These are phyloP conservation scores for Hypoxylon sp. DNA, from an alignment of 2,329 filamentous ascomycete genomes.

Conservation along the genomic window DNA sequence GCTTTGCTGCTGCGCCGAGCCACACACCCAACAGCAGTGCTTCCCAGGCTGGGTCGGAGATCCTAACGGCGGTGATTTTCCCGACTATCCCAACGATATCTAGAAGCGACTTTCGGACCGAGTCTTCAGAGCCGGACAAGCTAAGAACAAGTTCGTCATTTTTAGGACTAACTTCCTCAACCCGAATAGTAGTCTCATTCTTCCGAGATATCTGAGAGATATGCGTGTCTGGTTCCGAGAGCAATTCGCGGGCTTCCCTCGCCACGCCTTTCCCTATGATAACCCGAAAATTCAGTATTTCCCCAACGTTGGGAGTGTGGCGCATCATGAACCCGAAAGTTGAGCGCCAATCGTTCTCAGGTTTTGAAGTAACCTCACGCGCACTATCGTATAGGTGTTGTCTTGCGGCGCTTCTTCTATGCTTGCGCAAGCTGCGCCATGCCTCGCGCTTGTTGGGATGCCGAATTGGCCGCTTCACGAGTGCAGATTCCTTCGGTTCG, in stretches of 20 bases:
- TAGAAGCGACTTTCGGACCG: constrained; percentile 48
- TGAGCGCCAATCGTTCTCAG: constrained; percentile 38
- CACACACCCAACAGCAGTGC: constrained; percentile 40
- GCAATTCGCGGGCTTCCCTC: constrained; percentile 42
- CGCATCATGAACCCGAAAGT: constrained; percentile 49
- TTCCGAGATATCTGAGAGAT: constrained; percentile 47
- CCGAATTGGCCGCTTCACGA: constrained; percentile 35
- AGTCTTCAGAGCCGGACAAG: constrained; percentile 49
- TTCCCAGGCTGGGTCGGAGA: constrained; percentile 43
- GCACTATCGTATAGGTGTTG: constrained; percentile 43
- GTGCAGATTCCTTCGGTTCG: constrained; percentile 25
- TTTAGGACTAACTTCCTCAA: constrained; percentile 40
- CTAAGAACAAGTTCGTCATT: constrained; percentile 45
- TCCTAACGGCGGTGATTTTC: constrained; percentile 48
- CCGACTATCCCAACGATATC: constrained; percentile 50
- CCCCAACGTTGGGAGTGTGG: constrained; percentile 47
- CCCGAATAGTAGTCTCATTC: constrained; percentile 47
- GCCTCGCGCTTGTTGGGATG: constrained; percentile 39
- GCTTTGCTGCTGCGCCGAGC: constrained; percentile 19
- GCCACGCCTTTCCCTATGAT: constrained; percentile 48
- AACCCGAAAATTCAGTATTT: constrained; percentile 50
- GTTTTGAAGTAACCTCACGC: constrained; percentile 29
- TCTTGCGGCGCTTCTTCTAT: constrained; percentile 38
- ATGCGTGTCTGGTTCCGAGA: constrained; percentile 48
- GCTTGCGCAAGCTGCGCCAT: constrained; percentile 44